Evolutionary conservation across 768 basidiomycete genomes (phyloP).

Genomic region (Russula brevipes): DNA sequence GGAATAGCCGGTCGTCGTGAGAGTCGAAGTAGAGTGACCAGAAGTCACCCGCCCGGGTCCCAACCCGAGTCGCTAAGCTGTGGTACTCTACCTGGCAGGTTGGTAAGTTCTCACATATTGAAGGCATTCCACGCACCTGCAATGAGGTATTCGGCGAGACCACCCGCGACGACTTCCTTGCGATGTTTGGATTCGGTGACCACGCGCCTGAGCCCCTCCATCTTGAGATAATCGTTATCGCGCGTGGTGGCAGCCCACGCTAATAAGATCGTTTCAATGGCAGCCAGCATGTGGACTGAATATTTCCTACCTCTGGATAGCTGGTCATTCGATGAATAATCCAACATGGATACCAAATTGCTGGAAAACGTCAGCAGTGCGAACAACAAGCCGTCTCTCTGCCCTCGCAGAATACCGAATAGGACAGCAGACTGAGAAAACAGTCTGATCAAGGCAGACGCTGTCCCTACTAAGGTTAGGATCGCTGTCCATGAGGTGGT

Average conservation of each 20-base stretch:
- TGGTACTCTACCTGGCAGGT: slow-evolving; percentile 7
- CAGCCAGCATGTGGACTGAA: neutral
- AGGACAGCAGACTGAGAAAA: slow-evolving; percentile 60
- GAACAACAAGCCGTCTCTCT: slow-evolving; percentile 58
- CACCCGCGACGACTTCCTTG: slow-evolving; percentile 69
- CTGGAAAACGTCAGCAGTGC: slow-evolving; percentile 52
- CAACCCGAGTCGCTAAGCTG: slow-evolving; percentile 14
- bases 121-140: slow-evolving; percentile 31
- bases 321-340: neutral
- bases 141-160: slow-evolving; percentile 50
- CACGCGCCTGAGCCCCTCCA: slow-evolving; percentile 58
- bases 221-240: slow-evolving; percentile 53
- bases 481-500: slow-evolving; percentile 62
- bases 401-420: slow-evolving; percentile 48
- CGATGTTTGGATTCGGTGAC: slow-evolving; percentile 51
- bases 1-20: neutral
- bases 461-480: slow-evolving; percentile 36
- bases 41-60: slow-evolving; percentile 17
- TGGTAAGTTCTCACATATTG: too few relatives aligned
- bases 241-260: slow-evolving; percentile 74
- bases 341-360: slow-evolving; percentile 41
- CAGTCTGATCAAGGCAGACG: slow-evolving; percentile 46
- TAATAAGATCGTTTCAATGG: slow-evolving; percentile 13
- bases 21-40: neutral
- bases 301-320: slow-evolving; percentile 11